Conservation (phyloP, 2,329 filamentous ascomycete species). For the Aspergillus amoenus region DNA sequence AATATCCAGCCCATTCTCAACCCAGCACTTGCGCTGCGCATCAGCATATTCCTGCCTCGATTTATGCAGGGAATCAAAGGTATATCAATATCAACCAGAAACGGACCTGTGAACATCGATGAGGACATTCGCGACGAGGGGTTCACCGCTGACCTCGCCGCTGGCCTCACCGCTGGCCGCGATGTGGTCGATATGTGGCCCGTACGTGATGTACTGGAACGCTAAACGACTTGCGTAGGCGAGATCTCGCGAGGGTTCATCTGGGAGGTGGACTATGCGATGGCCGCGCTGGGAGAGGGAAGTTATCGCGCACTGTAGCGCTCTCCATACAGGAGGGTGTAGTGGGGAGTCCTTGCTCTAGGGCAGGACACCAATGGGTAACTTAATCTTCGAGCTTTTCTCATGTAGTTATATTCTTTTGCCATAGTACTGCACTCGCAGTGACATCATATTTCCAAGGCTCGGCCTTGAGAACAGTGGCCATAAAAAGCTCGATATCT, state of each 20-base stretch:
- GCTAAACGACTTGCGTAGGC: constrained; percentile 35
- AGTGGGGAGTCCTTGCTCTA: constrained; percentile 51
- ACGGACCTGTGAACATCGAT: constrained; percentile 25
- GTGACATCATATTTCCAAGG: constrained; percentile 50
- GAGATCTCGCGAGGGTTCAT: constrained; percentile 29
- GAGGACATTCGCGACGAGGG: constrained; percentile 24
- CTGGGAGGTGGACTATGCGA: constrained; percentile 39
- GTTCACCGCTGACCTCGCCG: too few species aligned
- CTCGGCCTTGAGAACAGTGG: constrained; percentile 37
- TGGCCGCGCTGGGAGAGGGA: constrained; percentile 48
- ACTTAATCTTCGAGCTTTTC: too few species aligned
- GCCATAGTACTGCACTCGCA: constrained; percentile 49
- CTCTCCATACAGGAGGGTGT: constrained; percentile 51
- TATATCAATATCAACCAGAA: constrained; percentile 22
- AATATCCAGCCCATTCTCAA: constrained; percentile 49
- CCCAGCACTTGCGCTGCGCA: constrained; percentile 44
- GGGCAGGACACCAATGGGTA: constrained; percentile 52
- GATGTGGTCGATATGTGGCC: constrained; percentile 19
- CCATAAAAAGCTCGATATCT: constrained; percentile 35
- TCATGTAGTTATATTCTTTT: too few species aligned
- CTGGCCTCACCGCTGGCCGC: constrained; percentile 41
- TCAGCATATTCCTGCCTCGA: background rate
- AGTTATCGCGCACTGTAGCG: constrained; percentile 43
- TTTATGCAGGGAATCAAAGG: constrained; percentile 10
- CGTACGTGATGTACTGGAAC: constrained; percentile 27